Evolutionary conservation across 2,329 filamentous ascomycete genomes (phyloP), one percentile per base, ranked within the genome.

Genomic region (Ceratocystis alfenasii): DNA sequence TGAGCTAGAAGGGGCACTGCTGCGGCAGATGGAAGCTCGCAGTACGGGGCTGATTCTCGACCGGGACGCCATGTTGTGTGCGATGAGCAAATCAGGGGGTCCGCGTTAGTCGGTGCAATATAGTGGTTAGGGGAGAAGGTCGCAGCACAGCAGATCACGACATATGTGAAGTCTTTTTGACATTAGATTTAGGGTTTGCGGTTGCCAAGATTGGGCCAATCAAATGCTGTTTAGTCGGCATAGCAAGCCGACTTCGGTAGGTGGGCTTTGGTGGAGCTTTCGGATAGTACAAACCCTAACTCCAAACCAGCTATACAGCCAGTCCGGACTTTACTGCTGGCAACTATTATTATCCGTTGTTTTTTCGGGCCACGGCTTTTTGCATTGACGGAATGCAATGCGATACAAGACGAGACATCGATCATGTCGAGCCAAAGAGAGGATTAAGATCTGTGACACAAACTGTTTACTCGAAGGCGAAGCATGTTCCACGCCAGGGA

Each of bases 51-150:
- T 36, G 7, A 67, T 50, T 63, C 48, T 59, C 10, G 25, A 57
- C 20, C 63, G 41, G 36, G 57, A 67, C 28, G 66, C 63, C 66
- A 67, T 59, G 5, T 67, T 65, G 46, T 53, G 20, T 53, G 15
- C n/a, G 44, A 30, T n/a, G 6, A 25, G 22, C 48, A n/a, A 22
- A 17, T 53, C 12, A 20, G 28, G 15, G 5, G 28, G 25, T 53
- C 3, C 8, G 48, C 5, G 22, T 12, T 20, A 33, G 28, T 59
- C 7, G 28, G 28, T 59, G 15, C 7, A 36, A 59, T n/a, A 17
- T 5, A n/a, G 55, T 36, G 6, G 12, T n/a, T 17, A 41, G 36
- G 12, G 36, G 36, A 15, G 36, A 41, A 41, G 12, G 36, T 8
- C 36, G 36, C 36, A 15, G 12, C 10, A 41, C 3, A n/a, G 55